Evolutionary conservation across 1,139 yeast species (phyloP), one percentile per base, ranked within the genome.

Genomic region (Suhomyces ambrosiae): DNA sequence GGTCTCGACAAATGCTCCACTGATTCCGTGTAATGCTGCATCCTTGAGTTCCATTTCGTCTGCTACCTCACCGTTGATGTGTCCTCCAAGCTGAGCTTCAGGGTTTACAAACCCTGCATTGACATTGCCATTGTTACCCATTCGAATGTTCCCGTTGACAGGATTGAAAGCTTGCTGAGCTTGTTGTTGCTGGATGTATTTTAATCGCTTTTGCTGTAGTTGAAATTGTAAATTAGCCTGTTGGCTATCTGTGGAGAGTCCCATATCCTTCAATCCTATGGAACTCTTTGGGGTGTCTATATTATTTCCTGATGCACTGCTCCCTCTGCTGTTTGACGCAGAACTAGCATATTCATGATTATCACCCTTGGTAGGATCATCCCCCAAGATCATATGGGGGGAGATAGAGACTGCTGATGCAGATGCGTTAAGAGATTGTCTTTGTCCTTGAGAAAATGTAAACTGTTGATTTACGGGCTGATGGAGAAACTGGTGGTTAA

Each of bases 151-250:
- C n/a, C n/a, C n/a, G n/a, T 18, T 18, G 21, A 6, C 8, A 8
- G 21, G 8, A 8, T 18, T 18, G 21, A 18, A 18, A 18, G 21
- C 21, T 8, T 18, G 21, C 11, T 41, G 43, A 5, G 23, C 35
- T 28, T 43, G 46, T 21, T 44, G 50, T 25, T 46, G 50, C 35
- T 48, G 50, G 33, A 42, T 28, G n/a, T 42, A 40, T 36, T 49
- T 48, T 29, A 49, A 31, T 17, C 50, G 35, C 27, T 49, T 44
- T 23, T 48, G 52, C 30, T 47, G 50, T 29, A 48, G 32, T 31
- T 48, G 52, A 30, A 40, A 43, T 32, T 41, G 50, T 12, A 47
- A 24, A 14, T 44, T 41, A 28, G 44, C 43, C 35, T 48, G 52
- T 22, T 45, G 38, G 45, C 19, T 47, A 47, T 23, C 46, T 40